Evolutionary conservation across 2,329 filamentous ascomycete species (phyloP).

Genomic region (Trichophyton rubrum): DNA sequence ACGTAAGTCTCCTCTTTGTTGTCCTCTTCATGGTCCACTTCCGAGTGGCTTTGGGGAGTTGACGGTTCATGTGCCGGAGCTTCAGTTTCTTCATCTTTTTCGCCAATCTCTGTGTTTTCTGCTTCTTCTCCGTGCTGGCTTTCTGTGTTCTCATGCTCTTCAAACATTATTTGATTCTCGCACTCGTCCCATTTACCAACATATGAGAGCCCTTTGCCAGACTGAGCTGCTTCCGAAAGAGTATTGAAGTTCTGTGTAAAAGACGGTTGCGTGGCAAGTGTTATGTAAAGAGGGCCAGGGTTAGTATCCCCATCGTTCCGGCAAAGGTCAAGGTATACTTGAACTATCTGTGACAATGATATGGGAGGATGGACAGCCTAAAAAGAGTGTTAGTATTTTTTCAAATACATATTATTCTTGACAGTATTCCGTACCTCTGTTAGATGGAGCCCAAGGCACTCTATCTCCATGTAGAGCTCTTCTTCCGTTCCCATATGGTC

Average conservation of each 20-base stretch:
- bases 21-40: conserved; percentile 20
- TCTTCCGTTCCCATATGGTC: conserved; percentile 45
- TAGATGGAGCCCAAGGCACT: conserved; percentile 43
- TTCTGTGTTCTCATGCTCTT: background rate
- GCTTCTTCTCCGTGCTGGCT: conserved; percentile 7
- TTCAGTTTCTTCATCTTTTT: background rate
- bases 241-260: conserved; percentile 42
- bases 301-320: conserved; percentile 45
- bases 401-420: conserved; percentile 4
- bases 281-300: conserved; percentile 46
- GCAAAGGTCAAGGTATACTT: conserved; percentile 47
- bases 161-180: conserved; percentile 8
- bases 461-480: conserved; percentile 45
- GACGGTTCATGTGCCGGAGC: background rate
- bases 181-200: conserved; percentile 14
- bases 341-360: conserved; percentile 44
- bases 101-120: background rate
- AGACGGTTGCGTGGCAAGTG: conserved; percentile 42
- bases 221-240: conserved; percentile 40
- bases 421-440: conserved; percentile 38
- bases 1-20: background rate
- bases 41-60: conserved; percentile 13
- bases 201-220: conserved; percentile 46
- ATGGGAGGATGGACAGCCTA: conserved; percentile 33
- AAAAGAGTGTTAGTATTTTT: conserved; percentile 14